These are phyloP conservation scores for Coemansia sp. DNA, from an alignment of 192 early-diverging fungal species.

Conservation along the genomic window DNA sequence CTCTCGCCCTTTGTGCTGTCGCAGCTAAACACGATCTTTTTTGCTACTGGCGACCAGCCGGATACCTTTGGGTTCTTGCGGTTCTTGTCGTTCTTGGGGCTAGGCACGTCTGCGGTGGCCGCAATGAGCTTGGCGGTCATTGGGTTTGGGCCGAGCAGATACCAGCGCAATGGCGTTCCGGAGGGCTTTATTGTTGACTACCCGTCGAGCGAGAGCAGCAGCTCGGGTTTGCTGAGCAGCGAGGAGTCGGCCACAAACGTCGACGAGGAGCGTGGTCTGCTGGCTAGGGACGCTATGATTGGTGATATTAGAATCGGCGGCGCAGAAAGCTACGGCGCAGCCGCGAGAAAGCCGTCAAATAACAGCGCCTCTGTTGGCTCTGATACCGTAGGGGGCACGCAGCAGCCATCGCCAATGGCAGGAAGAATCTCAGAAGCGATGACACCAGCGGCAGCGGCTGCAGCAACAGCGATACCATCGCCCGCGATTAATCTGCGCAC, in stretches of 20 bases:
- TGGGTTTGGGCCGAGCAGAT: constrained; percentile 51
- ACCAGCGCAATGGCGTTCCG: constrained; percentile 25
- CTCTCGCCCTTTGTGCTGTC: constrained; percentile 66
- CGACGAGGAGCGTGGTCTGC: constrained; percentile 36
- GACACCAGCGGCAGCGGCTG: constrained; percentile 7
- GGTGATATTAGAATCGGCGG: background rate
- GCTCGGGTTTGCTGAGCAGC: constrained; percentile 27
- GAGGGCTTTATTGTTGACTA: constrained; percentile 46
- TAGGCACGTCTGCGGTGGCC: constrained; percentile 31
- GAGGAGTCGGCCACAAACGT: background rate
- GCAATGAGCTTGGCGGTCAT: constrained; percentile 37
- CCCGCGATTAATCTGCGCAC: background rate
- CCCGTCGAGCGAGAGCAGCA: constrained; percentile 5
- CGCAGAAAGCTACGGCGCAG: constrained; percentile 14
- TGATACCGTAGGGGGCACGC: background rate
- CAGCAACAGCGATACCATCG: background rate
- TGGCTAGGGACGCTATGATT: background rate
- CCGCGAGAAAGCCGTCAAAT: background rate
- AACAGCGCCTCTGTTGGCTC: background rate
- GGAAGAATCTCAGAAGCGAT: constrained; percentile 1
- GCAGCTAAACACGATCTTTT: constrained; percentile 59
- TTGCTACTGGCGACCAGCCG: constrained; percentile 42
- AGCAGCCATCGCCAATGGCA: background rate
- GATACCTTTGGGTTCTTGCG: constrained; percentile 50
- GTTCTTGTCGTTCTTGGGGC: constrained; percentile 45